Evolutionary conservation across 1,284 basidiomycete genomes (phyloP).

Genomic region (Uromyces viciae-fabae): DNA sequence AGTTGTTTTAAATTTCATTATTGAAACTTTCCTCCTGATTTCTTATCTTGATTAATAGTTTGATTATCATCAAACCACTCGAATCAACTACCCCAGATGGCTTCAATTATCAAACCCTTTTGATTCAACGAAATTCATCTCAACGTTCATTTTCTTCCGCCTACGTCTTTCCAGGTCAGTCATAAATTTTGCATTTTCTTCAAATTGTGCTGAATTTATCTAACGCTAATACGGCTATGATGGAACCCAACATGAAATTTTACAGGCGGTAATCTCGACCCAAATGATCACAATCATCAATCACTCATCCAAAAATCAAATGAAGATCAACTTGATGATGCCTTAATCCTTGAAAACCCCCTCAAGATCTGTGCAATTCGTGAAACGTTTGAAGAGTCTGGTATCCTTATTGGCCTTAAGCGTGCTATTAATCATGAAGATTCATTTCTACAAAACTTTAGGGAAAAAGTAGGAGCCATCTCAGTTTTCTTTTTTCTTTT

Average conservation of each 20-base stretch:
- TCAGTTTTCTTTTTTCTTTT: not conserved
- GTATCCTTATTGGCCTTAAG: constrained; percentile 47
- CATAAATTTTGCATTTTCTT: too few relatives aligned
- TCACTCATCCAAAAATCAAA: constrained; percentile 6
- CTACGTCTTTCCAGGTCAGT: constrained; percentile 49
- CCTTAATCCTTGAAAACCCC: constrained; percentile 1
- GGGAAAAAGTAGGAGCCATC: constrained; percentile 27
- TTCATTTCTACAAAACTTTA: constrained; percentile 19
- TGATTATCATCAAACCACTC: constrained; percentile 48
- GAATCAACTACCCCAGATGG: constrained; percentile 46
- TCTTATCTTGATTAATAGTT: constrained; percentile 42
- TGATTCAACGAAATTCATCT: constrained; percentile 46
- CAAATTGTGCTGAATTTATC: not conserved
- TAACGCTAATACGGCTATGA: too few relatives aligned
- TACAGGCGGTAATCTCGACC: constrained; percentile 49
- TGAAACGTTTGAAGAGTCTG: constrained; percentile 52
- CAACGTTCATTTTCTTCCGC: constrained; percentile 47
- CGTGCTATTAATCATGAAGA: constrained; percentile 19
- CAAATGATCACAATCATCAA: constrained; percentile 8
- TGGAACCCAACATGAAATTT: not conserved
- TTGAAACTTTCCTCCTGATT: too few relatives aligned
- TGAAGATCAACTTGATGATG: not conserved
- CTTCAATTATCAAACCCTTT: constrained; percentile 48
- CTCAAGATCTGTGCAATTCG: constrained; percentile 49
- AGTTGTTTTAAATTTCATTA: too few relatives aligned